These are phyloP conservation scores for Anisodus acutangulus DNA, from an alignment of 257 asterid species.

Conservation along the genomic window DNA sequence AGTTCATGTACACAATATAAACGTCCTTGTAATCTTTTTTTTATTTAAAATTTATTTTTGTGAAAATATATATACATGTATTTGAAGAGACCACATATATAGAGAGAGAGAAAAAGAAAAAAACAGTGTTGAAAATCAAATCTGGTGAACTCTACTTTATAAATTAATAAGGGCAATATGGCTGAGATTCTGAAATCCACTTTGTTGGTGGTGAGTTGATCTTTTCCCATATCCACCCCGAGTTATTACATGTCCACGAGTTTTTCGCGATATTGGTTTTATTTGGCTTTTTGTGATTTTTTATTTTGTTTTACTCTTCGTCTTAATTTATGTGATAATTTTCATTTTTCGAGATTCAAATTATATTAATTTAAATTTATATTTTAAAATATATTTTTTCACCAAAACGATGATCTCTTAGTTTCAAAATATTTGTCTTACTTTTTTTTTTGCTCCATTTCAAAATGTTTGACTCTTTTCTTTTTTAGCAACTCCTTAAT, in stretches of 20 bases:
- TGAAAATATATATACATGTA: conserved; percentile 28
- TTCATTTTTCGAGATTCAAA: too few relatives aligned
- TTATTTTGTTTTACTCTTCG: neutral
- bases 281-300: conserved; percentile 11
- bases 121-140: conserved; percentile 53
- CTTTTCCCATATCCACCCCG: conserved; percentile 43
- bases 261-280: conserved; percentile 39
- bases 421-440: too few relatives aligned
- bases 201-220: conserved; percentile 54
- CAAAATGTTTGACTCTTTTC: too few relatives aligned
- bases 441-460: too few relatives aligned
- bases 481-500: too few relatives aligned
- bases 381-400: too few relatives aligned
- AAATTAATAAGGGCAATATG: conserved; percentile 41
- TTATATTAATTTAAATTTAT: too few relatives aligned
- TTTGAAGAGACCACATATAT: neutral
- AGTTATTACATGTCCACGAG: conserved; percentile 35
- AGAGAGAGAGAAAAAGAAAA: conserved; percentile 9
- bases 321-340: too few relatives aligned
- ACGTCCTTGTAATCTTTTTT: conserved; percentile 34
- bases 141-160: conserved; percentile 66
- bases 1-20: neutral
- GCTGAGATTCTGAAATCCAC: conserved; percentile 72
- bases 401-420: too few relatives aligned
- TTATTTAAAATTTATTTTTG: conserved; percentile 25